A percentile compares a stretch with the other conserved stretches of the same genome.
phyloP scores from a whole-genome alignment of 2,329 filamentous ascomycete genomes.

The Nannizziopsis barbatae region DNA sequence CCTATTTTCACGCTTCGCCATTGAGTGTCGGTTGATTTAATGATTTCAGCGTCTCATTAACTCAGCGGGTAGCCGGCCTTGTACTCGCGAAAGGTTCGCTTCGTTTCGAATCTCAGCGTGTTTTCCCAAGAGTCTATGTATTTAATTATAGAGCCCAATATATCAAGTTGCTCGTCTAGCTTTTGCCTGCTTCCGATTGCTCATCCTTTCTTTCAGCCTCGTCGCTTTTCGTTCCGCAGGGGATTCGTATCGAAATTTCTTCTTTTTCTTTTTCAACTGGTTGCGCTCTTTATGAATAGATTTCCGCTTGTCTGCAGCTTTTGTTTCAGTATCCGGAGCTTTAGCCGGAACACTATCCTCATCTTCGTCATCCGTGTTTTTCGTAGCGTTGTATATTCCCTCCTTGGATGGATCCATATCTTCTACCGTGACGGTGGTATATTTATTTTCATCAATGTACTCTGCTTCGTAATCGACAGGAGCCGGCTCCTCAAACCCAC shows the following conservation, averaged over 20 bases:
- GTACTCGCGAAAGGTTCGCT: background rate
- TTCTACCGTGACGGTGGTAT: slow-evolving; percentile 89
- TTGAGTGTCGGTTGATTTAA: background rate
- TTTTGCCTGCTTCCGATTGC: slow-evolving; percentile 60
- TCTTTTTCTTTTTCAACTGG: slow-evolving; percentile 48
- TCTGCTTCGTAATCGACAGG: slow-evolving; percentile 72
- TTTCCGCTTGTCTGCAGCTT: slow-evolving; percentile 29
- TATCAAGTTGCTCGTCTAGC: slow-evolving; percentile 35
- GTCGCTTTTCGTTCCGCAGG: slow-evolving; percentile 64
- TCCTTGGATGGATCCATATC: slow-evolving; percentile 69
- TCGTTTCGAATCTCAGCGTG: background rate
- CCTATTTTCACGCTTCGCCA: slow-evolving; percentile 4
- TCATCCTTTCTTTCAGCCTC: slow-evolving; percentile 52
- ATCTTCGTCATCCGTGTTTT: slow-evolving; percentile 23
- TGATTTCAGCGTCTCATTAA: slow-evolving; percentile 1
- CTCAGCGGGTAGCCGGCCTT: background rate
- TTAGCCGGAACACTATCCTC: slow-evolving; percentile 23
- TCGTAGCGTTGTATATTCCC: slow-evolving; percentile 51
- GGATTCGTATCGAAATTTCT: slow-evolving; percentile 87
- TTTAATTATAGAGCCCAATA: slow-evolving; percentile 10
- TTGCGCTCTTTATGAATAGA: slow-evolving; percentile 43
- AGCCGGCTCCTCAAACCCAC: slow-evolving; percentile 47
- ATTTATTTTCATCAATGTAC: slow-evolving; percentile 92
- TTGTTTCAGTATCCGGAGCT: slow-evolving; percentile 17
- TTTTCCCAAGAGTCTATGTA: slow-evolving; percentile 8